These are phyloP conservation scores for Plasmodium ovale DNA, from an alignment of 169 alveolate species.

Conservation along the genomic window DNA sequence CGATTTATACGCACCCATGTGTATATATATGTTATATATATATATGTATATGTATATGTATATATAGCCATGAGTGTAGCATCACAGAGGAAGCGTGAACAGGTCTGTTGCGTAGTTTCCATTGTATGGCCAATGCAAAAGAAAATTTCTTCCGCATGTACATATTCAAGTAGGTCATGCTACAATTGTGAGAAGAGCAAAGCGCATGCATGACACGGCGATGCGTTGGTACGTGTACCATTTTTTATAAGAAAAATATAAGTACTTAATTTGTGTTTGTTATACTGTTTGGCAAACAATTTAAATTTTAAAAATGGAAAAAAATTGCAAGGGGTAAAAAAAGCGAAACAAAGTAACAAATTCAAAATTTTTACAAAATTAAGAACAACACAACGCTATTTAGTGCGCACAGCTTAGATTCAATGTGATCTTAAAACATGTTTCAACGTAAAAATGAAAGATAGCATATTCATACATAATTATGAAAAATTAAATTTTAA, in stretches of 20 bases:
- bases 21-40: constrained; percentile 8
- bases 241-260: too few relatives aligned
- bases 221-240: too few relatives aligned
- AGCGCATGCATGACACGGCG: too few relatives aligned
- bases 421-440: neutral
- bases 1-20: neutral
- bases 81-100: too few relatives aligned
- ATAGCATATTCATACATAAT: neutral
- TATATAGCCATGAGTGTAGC: too few relatives aligned
- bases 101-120: too few relatives aligned
- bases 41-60: constrained; percentile 11
- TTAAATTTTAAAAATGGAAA: neutral
- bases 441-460: neutral
- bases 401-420: neutral
- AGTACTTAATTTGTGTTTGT: too few relatives aligned
- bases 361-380: neutral
- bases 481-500: neutral
- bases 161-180: too few relatives aligned
- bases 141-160: too few relatives aligned
- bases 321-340: neutral
- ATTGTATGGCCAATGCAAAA: too few relatives aligned
- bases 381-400: neutral
- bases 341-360: neutral
- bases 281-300: neutral
- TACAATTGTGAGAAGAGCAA: too few relatives aligned